Conservation (phyloP, 148 eudicot genomes). For the Camellia granthamiana region DNA sequence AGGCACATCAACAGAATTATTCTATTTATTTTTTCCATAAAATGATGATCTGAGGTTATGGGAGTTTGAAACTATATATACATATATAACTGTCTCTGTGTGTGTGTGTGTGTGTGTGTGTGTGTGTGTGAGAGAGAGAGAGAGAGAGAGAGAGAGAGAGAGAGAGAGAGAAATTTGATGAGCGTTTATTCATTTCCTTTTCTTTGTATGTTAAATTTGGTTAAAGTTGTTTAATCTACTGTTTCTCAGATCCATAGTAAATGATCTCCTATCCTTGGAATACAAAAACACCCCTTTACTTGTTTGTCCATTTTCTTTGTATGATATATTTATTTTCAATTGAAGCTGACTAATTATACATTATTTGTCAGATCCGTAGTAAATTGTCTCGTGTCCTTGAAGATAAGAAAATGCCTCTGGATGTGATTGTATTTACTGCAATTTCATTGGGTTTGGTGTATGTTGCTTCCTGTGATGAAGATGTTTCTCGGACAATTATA, state of each 20-base stretch:
- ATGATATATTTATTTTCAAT: not conserved
- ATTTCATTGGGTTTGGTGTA: conserved; percentile 72
- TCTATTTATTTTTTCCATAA: not conserved
- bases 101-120: too few relatives aligned
- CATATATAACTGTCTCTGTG: too few relatives aligned
- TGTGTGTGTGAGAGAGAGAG: too few relatives aligned
- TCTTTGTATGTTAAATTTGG: not conserved
- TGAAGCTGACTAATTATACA: conserved; percentile 8
- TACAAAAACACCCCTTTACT: conserved; percentile 40
- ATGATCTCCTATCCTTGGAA: conserved; percentile 51
- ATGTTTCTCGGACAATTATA: conserved; percentile 83
- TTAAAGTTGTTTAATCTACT: not conserved
- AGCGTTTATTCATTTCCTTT: not conserved
- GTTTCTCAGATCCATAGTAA: conserved; percentile 46
- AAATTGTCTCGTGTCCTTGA: conserved; percentile 66
- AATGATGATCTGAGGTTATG: not conserved
- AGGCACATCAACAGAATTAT: not conserved
- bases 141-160: too few relatives aligned
- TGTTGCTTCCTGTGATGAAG: conserved; percentile 88
- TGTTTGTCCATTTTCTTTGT: not conserved
- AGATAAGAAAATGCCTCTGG: conserved; percentile 74
- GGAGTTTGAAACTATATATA: not conserved
- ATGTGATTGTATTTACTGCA: conserved; percentile 86
- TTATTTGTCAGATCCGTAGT: conserved; percentile 49
- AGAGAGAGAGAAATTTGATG: too few relatives aligned